phyloP scores from a whole-genome alignment of 129 eudicot genomes.

The Arctium minus region DNA sequence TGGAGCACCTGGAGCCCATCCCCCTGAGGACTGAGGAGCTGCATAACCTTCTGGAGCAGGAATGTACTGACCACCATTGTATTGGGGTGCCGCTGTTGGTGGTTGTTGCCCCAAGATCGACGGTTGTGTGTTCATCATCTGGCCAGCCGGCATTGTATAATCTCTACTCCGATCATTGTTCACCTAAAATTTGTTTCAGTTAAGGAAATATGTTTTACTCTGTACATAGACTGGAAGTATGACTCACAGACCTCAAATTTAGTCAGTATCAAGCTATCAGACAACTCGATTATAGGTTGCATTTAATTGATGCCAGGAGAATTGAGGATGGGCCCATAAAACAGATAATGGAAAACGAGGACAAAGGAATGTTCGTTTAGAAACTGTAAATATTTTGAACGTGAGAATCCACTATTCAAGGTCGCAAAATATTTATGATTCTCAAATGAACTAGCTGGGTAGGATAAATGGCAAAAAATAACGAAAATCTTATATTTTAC shows the following conservation, averaged over 20 bases:
- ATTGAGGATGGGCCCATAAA: not conserved
- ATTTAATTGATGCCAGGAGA: too few relatives aligned
- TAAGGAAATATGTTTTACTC: not conserved
- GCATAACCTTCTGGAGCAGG: slow-evolving; percentile 51
- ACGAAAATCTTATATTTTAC: not conserved
- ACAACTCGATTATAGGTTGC: too few relatives aligned
- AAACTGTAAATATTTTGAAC: not conserved
- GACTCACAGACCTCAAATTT: not conserved
- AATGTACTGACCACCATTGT: slow-evolving; percentile 48
- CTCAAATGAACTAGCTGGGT: not conserved
- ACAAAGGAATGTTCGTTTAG: not conserved
- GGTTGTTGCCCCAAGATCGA: slow-evolving; percentile 84
- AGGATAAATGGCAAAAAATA: not conserved
- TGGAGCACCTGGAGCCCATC: slow-evolving; percentile 57
- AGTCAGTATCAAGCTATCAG: not conserved
- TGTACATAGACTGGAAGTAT: not conserved
- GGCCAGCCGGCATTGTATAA: slow-evolving; percentile 63
- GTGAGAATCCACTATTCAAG: not conserved
- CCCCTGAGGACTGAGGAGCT: slow-evolving; percentile 47
- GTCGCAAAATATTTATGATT: not conserved
- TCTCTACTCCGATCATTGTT: slow-evolving; percentile 96
- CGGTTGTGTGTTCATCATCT: slow-evolving; percentile 57
- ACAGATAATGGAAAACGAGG: not conserved
- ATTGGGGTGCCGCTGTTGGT: slow-evolving; percentile 41
- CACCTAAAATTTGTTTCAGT: slow-evolving; percentile 39